Evolutionary conservation across 768 basidiomycete genomes (phyloP).

Genomic region (Termitomyces sp.): DNA sequence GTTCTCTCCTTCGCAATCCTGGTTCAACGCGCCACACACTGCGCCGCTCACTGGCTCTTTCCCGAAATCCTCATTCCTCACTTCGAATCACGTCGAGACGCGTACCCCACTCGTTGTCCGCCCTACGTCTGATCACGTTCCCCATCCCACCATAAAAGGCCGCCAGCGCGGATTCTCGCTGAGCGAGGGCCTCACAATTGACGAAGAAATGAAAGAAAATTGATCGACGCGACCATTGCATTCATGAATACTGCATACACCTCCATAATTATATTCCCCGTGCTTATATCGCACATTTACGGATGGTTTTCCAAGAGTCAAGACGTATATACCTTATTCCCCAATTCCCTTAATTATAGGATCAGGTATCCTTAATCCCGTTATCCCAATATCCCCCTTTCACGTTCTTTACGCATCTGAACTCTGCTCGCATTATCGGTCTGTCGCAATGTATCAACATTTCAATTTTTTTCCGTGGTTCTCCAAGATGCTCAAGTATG

Average conservation of each 20-base stretch:
- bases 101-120: conserved; percentile 3
- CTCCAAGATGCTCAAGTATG: too few species aligned
- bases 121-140: conserved; percentile 1
- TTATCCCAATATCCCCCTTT: not conserved
- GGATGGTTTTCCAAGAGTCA: not conserved
- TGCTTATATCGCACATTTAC: conserved; percentile 7
- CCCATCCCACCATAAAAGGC: conserved; percentile 14
- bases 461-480: not conserved
- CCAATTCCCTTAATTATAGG: not conserved
- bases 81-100: not conserved
- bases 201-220: conserved; percentile 42
- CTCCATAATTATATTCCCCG: not conserved
- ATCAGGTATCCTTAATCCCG: conserved; percentile 1
- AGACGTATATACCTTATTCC: not conserved
- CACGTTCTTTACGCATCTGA: not conserved
- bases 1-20: conserved; percentile 10
- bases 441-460: not conserved
- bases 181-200: conserved; percentile 28
- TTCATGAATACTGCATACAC: conserved; percentile 2
- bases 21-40: conserved; percentile 8
- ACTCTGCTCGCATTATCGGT: not conserved
- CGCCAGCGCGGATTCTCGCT: conserved; percentile 30
- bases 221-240: conserved; percentile 9
- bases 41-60: conserved; percentile 10
- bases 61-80: not conserved